Conservation (phyloP, 345 rosid genomes). For the Passiflora organensis region DNA sequence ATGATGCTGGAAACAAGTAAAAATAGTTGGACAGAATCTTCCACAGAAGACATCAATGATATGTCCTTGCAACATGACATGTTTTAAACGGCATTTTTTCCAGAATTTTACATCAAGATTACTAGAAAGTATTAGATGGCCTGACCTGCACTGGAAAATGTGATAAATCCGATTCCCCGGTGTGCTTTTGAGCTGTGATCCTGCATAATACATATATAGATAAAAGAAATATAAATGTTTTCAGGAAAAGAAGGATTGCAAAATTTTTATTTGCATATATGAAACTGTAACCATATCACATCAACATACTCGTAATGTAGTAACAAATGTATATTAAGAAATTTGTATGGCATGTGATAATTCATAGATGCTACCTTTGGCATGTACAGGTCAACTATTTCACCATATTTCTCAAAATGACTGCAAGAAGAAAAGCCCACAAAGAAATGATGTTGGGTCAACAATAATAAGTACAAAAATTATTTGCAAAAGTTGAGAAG, state of each 20-base stretch:
- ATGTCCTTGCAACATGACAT: neutral
- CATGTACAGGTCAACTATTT: constrained; percentile 89
- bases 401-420: constrained; percentile 92
- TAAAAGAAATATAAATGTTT: neutral
- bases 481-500: constrained; percentile 4
- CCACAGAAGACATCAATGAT: neutral
- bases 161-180: constrained; percentile 94
- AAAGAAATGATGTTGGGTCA: constrained; percentile 9
- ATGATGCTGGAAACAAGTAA: too few relatives aligned
- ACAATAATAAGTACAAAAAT: constrained; percentile 3
- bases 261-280: neutral
- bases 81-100: neutral
- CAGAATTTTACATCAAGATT: constrained; percentile 1
- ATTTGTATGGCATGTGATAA: constrained; percentile 2
- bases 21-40: too few relatives aligned
- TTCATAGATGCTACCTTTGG: constrained; percentile 58
- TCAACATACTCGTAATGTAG: neutral
- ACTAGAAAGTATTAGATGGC: constrained; percentile 4
- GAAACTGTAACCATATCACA: neutral
- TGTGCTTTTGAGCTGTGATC: constrained; percentile 85
- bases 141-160: constrained; percentile 81
- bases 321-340: too few relatives aligned
- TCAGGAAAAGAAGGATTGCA: neutral
- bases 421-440: constrained; percentile 37
- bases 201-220: constrained; percentile 29